Conservation (phyloP, 2,329 filamentous ascomycete species). For the Pseudopithomyces chartarum region DNA sequence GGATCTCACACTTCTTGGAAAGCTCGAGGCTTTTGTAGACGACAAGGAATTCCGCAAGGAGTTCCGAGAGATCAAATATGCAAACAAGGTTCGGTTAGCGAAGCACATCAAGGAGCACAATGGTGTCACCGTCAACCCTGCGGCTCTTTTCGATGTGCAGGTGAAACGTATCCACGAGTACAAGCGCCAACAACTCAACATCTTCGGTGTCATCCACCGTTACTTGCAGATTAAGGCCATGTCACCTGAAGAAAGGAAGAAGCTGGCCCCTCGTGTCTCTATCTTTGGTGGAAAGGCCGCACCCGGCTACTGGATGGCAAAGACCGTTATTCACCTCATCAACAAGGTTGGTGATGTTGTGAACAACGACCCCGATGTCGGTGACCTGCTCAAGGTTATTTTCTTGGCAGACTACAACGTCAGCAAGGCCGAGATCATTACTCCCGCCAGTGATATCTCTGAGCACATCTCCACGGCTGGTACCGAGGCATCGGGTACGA, state of each 20-base stretch:
- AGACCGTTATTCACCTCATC: slow-evolving; percentile 96
- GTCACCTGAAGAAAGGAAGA: slow-evolving; percentile 82
- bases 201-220: slow-evolving; percentile 95
- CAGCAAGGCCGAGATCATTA: slow-evolving; percentile 97
- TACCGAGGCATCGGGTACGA: slow-evolving; percentile 85
- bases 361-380: slow-evolving; percentile 90
- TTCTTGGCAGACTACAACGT: slow-evolving; percentile 99
- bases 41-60: slow-evolving; percentile 91
- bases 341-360: slow-evolving; percentile 89
- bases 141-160: slow-evolving; percentile 91
- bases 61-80: slow-evolving; percentile 95
- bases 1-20: slow-evolving; percentile 83
- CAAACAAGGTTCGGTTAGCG: slow-evolving; percentile 91
- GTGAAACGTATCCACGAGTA: slow-evolving; percentile 99
- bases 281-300: slow-evolving; percentile 98
- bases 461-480: slow-evolving; percentile 99
- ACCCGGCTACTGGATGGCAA: slow-evolving; percentile 99
- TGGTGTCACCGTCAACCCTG: slow-evolving; percentile 81
- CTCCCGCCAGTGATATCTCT: slow-evolving; percentile 91
- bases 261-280: slow-evolving; percentile 83
- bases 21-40: slow-evolving; percentile 80
- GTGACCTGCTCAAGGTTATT: slow-evolving; percentile 93
- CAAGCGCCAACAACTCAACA: slow-evolving; percentile 98
- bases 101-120: slow-evolving; percentile 86
- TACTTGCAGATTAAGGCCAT: slow-evolving; percentile 89